A percentile compares a stretch with the other conserved stretches of the same genome.
phyloP scores from a whole-genome alignment of 2,329 filamentous ascomycete species.

The Aschersonia sp. region DNA sequence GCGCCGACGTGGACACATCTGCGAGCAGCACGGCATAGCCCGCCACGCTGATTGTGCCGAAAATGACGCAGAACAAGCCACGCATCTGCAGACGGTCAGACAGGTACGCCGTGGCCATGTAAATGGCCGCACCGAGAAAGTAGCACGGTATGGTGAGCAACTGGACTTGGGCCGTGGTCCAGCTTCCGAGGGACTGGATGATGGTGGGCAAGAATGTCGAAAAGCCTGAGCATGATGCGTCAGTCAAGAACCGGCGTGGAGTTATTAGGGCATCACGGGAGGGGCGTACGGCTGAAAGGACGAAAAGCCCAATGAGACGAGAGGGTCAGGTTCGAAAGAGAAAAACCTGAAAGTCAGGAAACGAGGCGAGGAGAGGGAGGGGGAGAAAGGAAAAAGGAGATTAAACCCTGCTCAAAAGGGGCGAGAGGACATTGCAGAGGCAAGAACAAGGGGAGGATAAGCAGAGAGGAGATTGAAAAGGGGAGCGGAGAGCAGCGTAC shows the following conservation, averaged over 20 bases:
- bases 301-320: too few species aligned
- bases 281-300: too few species aligned
- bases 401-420: too few species aligned
- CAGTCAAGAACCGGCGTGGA: too few species aligned
- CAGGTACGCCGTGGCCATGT: conserved; percentile 49
- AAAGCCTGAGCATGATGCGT: conserved; percentile 32
- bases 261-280: neutral
- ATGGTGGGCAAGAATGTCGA: conserved; percentile 70
- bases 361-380: too few species aligned
- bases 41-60: conserved; percentile 47
- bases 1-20: conserved; percentile 42
- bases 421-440: too few species aligned
- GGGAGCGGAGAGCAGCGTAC: conserved; percentile 11
- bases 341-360: too few species aligned
- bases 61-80: conserved; percentile 48
- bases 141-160: conserved; percentile 70
- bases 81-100: conserved; percentile 55
- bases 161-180: conserved; percentile 52
- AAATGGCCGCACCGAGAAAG: conserved; percentile 53
- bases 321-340: too few species aligned
- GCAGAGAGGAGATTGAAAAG: neutral
- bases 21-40: conserved; percentile 57
- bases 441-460: neutral
- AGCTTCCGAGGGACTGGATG: conserved; percentile 51
- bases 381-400: too few species aligned